Evolutionary conservation across 208 protist species (phyloP).

Genomic region (Trichomonas tenax): DNA sequence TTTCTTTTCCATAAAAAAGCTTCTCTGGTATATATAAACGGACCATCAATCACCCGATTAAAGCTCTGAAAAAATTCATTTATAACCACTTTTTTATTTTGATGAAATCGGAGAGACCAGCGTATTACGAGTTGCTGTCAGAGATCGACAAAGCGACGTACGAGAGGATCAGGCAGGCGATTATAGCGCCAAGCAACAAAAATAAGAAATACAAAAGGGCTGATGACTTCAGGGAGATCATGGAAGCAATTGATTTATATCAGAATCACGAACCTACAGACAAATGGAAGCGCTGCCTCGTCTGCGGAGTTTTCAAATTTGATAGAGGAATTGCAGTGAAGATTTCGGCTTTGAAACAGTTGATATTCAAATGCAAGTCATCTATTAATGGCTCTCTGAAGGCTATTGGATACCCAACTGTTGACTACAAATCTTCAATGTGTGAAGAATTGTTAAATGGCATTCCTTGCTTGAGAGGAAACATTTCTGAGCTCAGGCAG

Average conservation of each 20-base stretch:
- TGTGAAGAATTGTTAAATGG: not conserved
- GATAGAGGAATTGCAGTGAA: not conserved
- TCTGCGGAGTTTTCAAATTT: not conserved
- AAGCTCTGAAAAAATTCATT: no score
- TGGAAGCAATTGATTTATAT: not conserved
- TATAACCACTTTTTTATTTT: no score
- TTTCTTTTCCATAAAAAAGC: no score
- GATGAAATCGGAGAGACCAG: not conserved
- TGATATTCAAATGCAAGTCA: conserved; percentile 9
- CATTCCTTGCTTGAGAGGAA: not conserved
- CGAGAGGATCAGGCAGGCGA: not conserved
- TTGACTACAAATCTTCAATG: not conserved
- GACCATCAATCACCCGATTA: no score
- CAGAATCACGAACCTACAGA: not conserved
- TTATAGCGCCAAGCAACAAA: not conserved
- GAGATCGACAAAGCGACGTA: not conserved
- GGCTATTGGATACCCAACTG: not conserved
- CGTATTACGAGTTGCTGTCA: not conserved
- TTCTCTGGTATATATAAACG: no score
- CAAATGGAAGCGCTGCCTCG: not conserved
- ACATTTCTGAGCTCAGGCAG: not conserved
- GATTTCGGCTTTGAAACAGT: not conserved
- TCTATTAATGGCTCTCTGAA: not conserved
- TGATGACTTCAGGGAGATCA: not conserved
- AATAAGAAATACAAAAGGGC: not conserved